Evolutionary conservation across 2,329 filamentous ascomycete species (phyloP), one percentile per base, ranked within the genome.

Genomic region (Didymella pinodella): DNA sequence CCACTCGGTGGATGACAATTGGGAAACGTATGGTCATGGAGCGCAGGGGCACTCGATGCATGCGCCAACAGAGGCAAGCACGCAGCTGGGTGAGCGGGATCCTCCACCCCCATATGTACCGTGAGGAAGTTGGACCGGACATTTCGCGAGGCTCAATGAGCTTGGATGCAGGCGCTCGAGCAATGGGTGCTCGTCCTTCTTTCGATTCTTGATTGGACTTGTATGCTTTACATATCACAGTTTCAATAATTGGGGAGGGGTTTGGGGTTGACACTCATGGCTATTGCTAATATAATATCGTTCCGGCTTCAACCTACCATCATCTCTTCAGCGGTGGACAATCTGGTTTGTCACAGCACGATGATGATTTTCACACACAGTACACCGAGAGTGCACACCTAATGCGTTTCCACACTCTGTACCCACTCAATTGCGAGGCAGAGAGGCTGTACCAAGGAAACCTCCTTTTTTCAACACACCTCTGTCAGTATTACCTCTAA

Each of bases 1-100:
- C 34, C 59, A 71, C 25, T 67, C 71, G 2, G 45, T 68, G 0
- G 69, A 72, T 38, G 69, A 72, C 16, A 68, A 71, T 18, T 73
- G 69, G 69, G 70, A 76, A 57, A 65, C 65, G 2, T 71, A 73
- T 11, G 54, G 36, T 22, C 46, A 64, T 54, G 51, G 34, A 7
- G 32, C 38, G 16, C 48, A 53, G 16, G 12, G 51, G 10, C n/a
- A 48, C 10, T 38, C 57, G 25, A 41, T 34, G 3, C 68, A 69
- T 50, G 64, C 65, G 10, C 60, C 64, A 0, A 69, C 68, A 1
- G 59, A 56, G 38, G 67, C 58, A 16, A 68, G 65, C 1, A 70
- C 68, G 28, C 61, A 68, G 32, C 45, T 70, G 29, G 68, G 68
- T 10, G 68, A 70, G 51, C 61, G 34, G 12, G 66, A 64, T 36